These are phyloP conservation scores for Penicillium nordicum DNA, from an alignment of 2,329 filamentous ascomycete species.

Conservation along the genomic window DNA sequence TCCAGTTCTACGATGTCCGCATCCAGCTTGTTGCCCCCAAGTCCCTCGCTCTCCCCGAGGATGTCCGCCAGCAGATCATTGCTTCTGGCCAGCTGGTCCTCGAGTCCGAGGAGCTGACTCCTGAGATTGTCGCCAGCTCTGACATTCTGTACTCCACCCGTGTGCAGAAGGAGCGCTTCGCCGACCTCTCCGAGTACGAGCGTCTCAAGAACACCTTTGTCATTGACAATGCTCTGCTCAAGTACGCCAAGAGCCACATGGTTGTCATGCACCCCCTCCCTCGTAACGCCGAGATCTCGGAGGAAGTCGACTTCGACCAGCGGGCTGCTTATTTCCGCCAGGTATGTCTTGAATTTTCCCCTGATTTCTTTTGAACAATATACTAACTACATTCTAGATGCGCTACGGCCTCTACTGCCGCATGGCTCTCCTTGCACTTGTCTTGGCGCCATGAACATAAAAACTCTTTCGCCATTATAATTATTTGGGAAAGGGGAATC, in stretches of 20 bases:
- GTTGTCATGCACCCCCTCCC: conserved; percentile 94
- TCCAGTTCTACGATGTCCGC: conserved; percentile 91
- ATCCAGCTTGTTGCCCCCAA: conserved; percentile 88
- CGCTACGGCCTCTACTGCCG: conserved; percentile 95
- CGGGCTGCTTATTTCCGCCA: conserved; percentile 98
- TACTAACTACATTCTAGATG: conserved; percentile 66
- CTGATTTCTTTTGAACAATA: neutral
- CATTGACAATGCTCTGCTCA: conserved; percentile 84
- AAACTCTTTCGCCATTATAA: conserved; percentile 19
- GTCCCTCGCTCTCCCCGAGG: conserved; percentile 69
- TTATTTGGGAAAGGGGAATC: conserved; percentile 13
- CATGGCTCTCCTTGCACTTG: conserved; percentile 93
- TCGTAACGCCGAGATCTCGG: conserved; percentile 85
- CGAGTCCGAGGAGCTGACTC: conserved; percentile 75
- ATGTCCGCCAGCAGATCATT: conserved; percentile 69
- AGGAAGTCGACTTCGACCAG: conserved; percentile 97
- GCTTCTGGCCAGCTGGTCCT: conserved; percentile 70
- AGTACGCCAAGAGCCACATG: conserved; percentile 88
- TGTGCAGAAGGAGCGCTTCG: conserved; percentile 94
- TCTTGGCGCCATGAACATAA: conserved; percentile 62
- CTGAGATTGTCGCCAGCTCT: conserved; percentile 78
- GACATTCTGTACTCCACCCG: conserved; percentile 97
- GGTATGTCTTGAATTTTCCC: conserved; percentile 57
- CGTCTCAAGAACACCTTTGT: conserved; percentile 82
- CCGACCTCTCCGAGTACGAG: conserved; percentile 76